Conservation (phyloP, 2,329 filamentous ascomycete species). For the Scytalidium lignicola region DNA sequence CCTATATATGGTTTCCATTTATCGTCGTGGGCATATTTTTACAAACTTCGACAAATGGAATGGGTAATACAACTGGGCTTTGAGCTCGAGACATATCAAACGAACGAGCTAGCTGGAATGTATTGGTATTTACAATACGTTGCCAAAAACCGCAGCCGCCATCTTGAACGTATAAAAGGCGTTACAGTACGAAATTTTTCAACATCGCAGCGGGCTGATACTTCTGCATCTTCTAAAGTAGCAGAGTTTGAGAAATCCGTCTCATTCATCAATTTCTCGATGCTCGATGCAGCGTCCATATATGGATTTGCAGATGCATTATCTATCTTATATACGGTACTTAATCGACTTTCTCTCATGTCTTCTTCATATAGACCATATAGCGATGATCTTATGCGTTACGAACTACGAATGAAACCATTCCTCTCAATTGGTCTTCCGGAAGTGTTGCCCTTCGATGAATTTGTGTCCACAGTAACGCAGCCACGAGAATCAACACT, state of each 20-base stretch:
- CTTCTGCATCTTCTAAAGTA: conserved; percentile 25
- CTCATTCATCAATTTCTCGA: conserved; percentile 52
- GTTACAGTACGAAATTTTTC: conserved; percentile 43
- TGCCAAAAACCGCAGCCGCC: conserved; percentile 52
- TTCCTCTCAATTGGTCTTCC: conserved; percentile 57
- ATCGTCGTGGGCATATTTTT: conserved; percentile 83
- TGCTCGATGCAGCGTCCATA: conserved; percentile 60
- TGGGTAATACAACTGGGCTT: conserved; percentile 89
- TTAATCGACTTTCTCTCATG: conserved; percentile 34
- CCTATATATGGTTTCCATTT: conserved; percentile 65
- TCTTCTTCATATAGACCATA: conserved; percentile 42
- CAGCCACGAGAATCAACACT: conserved; percentile 32
- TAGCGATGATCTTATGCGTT: conserved; percentile 50
- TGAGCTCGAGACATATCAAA: conserved; percentile 84
- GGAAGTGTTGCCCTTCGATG: conserved; percentile 49
- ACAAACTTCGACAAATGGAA: conserved; percentile 86
- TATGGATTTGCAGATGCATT: conserved; percentile 47
- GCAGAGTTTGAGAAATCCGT: conserved; percentile 44
- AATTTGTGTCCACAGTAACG: conserved; percentile 40
- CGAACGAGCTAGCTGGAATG: conserved; percentile 80
- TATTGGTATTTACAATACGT: conserved; percentile 85
- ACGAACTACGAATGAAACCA: conserved; percentile 67
- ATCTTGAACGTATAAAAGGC: conserved; percentile 68
- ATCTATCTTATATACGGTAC: conserved; percentile 47
- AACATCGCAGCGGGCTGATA: conserved; percentile 6